Conservation (phyloP, 495 filamentous ascomycete species). For the Cercophora newfieldiana region DNA sequence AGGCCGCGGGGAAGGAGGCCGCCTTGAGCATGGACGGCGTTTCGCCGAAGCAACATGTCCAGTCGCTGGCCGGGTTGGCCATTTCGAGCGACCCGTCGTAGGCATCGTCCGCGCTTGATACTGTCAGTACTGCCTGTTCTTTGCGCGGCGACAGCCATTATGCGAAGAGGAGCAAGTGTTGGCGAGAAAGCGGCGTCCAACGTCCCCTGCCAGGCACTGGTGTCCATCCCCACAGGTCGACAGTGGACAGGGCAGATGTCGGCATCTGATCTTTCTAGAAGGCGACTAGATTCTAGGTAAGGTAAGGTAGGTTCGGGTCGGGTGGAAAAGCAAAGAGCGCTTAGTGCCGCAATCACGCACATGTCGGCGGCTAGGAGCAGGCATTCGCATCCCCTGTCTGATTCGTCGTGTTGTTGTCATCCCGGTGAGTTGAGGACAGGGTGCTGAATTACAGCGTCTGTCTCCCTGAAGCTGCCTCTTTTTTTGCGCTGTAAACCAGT, state of each 20-base stretch:
- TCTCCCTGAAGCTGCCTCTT: no score
- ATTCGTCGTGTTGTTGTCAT: background rate
- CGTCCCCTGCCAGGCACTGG: background rate
- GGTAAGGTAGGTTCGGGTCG: no score
- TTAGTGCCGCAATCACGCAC: background rate
- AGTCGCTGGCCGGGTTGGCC: background rate
- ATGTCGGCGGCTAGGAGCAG: background rate
- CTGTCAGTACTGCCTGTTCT: no score
- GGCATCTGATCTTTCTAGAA: background rate
- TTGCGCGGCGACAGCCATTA: no score
- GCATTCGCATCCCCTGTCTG: background rate
- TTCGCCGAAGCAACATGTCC: constrained; percentile 7
- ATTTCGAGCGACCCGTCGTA: background rate
- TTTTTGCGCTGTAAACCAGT: no score
- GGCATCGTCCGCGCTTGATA: background rate
- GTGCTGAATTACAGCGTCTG: no score
- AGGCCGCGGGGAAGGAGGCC: constrained; percentile 11
- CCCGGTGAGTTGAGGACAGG: no score
- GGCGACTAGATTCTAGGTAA: background rate
- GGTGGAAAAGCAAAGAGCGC: background rate
- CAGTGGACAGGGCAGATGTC: background rate
- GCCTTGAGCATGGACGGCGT: constrained; percentile 11
- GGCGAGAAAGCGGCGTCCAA: no score
- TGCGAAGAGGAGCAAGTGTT: no score
- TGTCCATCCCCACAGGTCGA: background rate